Evolutionary conservation across 2,329 filamentous ascomycete species (phyloP), one percentile per base, ranked within the genome.

Genomic region (Leptoxyphium fumago): DNA sequence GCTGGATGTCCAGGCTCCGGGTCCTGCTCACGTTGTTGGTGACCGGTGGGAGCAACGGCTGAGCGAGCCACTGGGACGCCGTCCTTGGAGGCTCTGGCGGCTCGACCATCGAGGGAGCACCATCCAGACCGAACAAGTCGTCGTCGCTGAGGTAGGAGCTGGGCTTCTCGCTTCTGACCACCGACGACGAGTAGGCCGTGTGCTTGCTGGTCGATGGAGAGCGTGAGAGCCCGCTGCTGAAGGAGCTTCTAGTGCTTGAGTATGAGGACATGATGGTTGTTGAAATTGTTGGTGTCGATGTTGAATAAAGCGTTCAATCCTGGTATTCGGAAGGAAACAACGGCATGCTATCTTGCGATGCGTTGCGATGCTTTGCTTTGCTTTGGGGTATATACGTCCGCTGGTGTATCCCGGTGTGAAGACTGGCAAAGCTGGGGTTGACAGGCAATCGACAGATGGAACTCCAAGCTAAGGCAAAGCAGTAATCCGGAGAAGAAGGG

Each of bases 121-220:
- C 52, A 40, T 61, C 58, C 41, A 57, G 55, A 21, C 59, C 59
- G 43, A 61, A 58, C 14, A 64, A 55, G 41, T 64, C 61, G 43
- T 59, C 59, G 46, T 64, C 61, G 48, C 55, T 60, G 42, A 64
- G 54, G 45, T 63, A 64, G 2, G 60, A 50, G 50, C 52, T 62
- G 1, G 59, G 51, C 21, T 32, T 38, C 6, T 40, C 29, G 43
- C 34, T 43, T 39, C 44, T 48, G 17, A 40, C 41, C 17, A 29
- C 45, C 36, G 45, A 40, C 39, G 43, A 39, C 29, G 45, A 44
- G 32, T 40, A 43, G 17, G 34, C 21, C 14, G 30, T 52, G 13
- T 49, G 49, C 29, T 43, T 50, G 21, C 49, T 49, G 34, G 43
- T 42, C 26, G 47, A 44, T 21, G 46, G 48, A 7, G 45, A 10